These are phyloP conservation scores for Gloeophyllum trabeum DNA, from an alignment of 768 basidiomycete genomes.

Conservation along the genomic window DNA sequence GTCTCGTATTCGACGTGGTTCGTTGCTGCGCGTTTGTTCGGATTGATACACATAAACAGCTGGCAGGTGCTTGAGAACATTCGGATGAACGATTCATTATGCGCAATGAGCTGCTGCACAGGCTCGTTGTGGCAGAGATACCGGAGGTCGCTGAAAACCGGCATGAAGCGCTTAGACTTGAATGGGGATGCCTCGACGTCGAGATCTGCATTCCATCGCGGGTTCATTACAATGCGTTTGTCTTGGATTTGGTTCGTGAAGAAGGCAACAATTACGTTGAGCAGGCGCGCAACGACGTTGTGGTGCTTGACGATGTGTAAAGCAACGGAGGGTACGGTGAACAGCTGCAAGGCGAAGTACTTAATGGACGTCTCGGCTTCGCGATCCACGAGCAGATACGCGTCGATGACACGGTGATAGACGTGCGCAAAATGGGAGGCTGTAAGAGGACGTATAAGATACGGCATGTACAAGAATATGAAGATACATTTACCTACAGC, in stretches of 20 bases:
- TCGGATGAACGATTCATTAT: constrained; percentile 51
- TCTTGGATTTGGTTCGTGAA: constrained; percentile 84
- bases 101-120: constrained; percentile 72
- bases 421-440: constrained; percentile 78
- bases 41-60: constrained; percentile 89
- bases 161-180: constrained; percentile 94
- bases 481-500: constrained; percentile 51
- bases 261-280: constrained; percentile 80
- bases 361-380: constrained; percentile 95
- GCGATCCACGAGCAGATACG: constrained; percentile 85
- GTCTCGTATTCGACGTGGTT: constrained; percentile 94
- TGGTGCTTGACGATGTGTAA: constrained; percentile 66
- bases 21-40: constrained; percentile 72
- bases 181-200: constrained; percentile 84
- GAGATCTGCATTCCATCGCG: constrained; percentile 11
- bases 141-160: constrained; percentile 84
- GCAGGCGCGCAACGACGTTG: constrained; percentile 62
- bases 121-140: constrained; percentile 74
- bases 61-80: constrained; percentile 72
- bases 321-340: constrained; percentile 83
- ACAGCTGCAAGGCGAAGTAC: constrained; percentile 86
- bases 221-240: constrained; percentile 45
- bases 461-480: background rate
- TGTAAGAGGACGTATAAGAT: constrained; percentile 18
- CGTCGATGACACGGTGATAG: constrained; percentile 80